Evolutionary conservation across 306 rosid genomes (phyloP).

Genomic region (Lotus japonicus): DNA sequence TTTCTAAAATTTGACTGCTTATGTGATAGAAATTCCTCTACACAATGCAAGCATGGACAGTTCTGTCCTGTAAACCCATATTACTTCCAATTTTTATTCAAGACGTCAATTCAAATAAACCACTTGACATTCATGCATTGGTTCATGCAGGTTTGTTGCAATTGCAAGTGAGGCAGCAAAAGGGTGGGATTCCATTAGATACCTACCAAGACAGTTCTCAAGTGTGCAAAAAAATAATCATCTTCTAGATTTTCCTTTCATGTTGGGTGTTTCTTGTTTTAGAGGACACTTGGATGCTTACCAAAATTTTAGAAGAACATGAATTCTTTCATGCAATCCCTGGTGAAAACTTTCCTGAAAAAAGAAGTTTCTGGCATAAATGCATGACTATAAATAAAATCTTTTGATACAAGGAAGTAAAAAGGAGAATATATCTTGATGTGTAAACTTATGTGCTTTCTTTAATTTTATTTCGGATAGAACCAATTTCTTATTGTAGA

Average conservation of each 20-base stretch:
- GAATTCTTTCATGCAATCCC: neutral
- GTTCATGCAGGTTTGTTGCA: conserved; percentile 43
- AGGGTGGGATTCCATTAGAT: conserved; percentile 53
- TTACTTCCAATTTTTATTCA: conserved; percentile 3
- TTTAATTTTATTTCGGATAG: neutral
- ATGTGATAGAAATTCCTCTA: neutral
- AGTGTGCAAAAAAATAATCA: conserved; percentile 31
- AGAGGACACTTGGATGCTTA: conserved; percentile 16
- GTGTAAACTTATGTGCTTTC: neutral
- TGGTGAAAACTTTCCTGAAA: conserved; percentile 4
- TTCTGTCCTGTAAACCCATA: neutral
- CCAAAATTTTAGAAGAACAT: neutral
- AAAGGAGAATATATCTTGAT: neutral
- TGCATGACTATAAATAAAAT: neutral
- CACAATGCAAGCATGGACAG: neutral
- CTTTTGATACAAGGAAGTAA: neutral
- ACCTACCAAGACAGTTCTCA: conserved; percentile 38
- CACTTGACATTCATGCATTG: neutral
- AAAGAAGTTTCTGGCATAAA: neutral
- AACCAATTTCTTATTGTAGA: neutral
- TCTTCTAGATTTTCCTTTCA: conserved; percentile 21
- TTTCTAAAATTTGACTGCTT: neutral
- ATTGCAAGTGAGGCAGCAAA: conserved; percentile 58
- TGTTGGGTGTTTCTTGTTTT: conserved; percentile 26
- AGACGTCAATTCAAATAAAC: conserved; percentile 3